phyloP scores from a whole-genome alignment of 495 filamentous ascomycete species.

The Talaromyces borbonicus region DNA sequence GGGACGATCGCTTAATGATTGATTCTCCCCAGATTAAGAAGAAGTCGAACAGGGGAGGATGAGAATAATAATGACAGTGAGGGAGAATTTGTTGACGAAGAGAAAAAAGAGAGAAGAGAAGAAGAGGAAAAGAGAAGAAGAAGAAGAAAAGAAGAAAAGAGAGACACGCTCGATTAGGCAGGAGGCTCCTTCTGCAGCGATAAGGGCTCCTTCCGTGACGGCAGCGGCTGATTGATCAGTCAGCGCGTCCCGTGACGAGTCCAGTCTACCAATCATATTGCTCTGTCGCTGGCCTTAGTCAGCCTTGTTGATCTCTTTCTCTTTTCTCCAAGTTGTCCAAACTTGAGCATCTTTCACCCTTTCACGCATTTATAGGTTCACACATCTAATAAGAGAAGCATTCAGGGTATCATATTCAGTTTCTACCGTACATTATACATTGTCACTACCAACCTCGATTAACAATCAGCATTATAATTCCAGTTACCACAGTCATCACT shows the following conservation, averaged over 20 bases:
- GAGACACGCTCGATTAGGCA: conserved; percentile 3
- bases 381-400: background rate
- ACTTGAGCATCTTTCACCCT: too few relatives aligned
- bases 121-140: background rate
- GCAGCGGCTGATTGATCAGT: background rate
- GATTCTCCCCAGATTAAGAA: too few relatives aligned
- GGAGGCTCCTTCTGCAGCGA: conserved; percentile 1
- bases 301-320: too few relatives aligned
- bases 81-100: background rate
- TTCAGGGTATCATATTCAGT: background rate
- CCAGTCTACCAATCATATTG: too few relatives aligned
- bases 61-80: background rate
- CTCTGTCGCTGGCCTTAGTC: too few relatives aligned
- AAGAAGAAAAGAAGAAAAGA: background rate
- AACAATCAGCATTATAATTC: background rate
- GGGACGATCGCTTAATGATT: too few relatives aligned
- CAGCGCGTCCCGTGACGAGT: too few relatives aligned
- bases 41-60: background rate
- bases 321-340: too few relatives aligned
- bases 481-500: background rate
- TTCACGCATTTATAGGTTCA: background rate
- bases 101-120: background rate
- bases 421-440: background rate
- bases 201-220: background rate
- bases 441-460: background rate